Percentiles rank a stretch among this genome's conserved stretches.
Evolutionary conservation across 192 early-diverging fungal species (phyloP).

Genomic region (Linnemannia exigua): DNA sequence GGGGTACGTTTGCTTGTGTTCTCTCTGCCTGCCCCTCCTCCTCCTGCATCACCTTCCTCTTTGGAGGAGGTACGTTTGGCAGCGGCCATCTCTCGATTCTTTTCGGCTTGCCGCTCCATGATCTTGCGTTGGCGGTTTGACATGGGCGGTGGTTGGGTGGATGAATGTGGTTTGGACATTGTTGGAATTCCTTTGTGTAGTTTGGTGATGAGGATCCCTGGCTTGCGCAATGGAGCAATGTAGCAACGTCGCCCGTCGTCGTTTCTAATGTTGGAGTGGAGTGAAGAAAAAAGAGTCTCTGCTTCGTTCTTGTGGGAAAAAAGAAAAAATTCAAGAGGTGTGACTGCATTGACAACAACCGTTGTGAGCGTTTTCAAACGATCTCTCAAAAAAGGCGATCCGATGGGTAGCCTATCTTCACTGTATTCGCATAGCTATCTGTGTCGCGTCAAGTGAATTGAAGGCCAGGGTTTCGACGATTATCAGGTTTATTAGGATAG

Average conservation of each 20-base stretch:
- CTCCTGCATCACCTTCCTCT: neutral
- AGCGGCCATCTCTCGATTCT: slow-evolving; percentile 34
- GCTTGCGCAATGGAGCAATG: no score
- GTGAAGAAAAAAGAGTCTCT: no score
- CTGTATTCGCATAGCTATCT: no score
- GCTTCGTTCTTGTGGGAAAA: no score
- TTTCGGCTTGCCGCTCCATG: slow-evolving; percentile 47
- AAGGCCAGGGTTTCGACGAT: neutral
- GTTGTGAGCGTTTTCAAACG: no score
- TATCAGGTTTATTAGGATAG: neutral
- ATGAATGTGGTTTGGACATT: neutral
- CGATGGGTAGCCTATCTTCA: no score
- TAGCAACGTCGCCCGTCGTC: no score
- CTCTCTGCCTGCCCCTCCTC: neutral
- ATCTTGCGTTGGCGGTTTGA: slow-evolving; percentile 58
- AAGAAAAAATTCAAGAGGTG: no score
- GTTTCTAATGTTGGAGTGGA: no score
- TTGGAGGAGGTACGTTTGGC: slow-evolving; percentile 8
- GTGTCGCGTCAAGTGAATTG: no score
- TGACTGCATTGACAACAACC: no score
- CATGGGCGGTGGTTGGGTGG: slow-evolving; percentile 14
- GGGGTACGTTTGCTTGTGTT: slow-evolving; percentile 66
- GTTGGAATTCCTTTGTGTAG: neutral
- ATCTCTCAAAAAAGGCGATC: neutral
- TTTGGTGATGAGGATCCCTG: neutral